These are phyloP conservation scores for Candida tropicalis DNA, from an alignment of 1,139 yeast species.

Conservation along the genomic window DNA sequence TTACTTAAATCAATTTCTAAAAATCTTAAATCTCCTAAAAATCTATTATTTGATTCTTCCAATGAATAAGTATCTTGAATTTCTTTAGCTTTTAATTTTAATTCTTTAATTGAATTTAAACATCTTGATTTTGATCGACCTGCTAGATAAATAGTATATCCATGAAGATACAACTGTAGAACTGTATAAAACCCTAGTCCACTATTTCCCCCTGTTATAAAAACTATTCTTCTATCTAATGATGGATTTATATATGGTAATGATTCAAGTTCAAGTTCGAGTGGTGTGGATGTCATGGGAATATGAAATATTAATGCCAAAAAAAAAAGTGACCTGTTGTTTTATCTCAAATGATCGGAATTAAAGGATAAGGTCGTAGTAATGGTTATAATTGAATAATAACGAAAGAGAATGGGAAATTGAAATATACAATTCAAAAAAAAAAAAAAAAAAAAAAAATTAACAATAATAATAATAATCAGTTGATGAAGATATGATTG, in stretches of 20 bases:
- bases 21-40: slow-evolving; percentile 59
- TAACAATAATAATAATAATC: no score
- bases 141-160: slow-evolving; percentile 71
- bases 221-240: slow-evolving; percentile 56
- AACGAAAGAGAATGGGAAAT: no score
- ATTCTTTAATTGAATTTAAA: slow-evolving; percentile 54
- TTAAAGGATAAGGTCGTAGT: no score
- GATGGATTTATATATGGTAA: slow-evolving; percentile 44
- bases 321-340: no score
- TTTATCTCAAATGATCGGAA: no score
- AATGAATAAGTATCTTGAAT: slow-evolving; percentile 25
- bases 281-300: slow-evolving; percentile 9
- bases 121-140: slow-evolving; percentile 67
- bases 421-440: no score
- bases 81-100: slow-evolving; percentile 53
- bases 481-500: no score
- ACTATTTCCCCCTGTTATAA: slow-evolving; percentile 79
- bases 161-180: slow-evolving; percentile 76
- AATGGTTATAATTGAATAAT: no score
- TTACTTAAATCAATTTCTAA: slow-evolving; percentile 66
- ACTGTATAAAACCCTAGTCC: slow-evolving; percentile 83
- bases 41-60: slow-evolving; percentile 21
- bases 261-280: slow-evolving; percentile 28
- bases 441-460: no score
- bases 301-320: no score